Evolutionary conservation across 768 basidiomycete genomes (phyloP).

Genomic region (Tulasnella sp.): DNA sequence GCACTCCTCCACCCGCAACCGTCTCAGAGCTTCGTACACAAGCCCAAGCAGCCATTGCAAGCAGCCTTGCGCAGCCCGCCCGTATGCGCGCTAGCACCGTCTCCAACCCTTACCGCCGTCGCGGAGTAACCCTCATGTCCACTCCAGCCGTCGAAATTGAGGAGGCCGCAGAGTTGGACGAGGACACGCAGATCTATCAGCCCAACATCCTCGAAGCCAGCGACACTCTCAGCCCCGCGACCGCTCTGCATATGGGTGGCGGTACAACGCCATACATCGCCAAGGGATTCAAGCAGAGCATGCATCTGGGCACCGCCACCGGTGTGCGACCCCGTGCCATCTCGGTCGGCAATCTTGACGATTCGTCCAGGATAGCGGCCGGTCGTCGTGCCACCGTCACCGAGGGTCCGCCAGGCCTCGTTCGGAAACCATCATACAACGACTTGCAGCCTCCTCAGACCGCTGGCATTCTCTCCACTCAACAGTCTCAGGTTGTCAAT

Average conservation of each 20-base stretch:
- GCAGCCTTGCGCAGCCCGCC: conserved; percentile 71
- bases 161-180: conserved; percentile 60
- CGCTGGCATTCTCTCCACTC: conserved; percentile 18
- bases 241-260: conserved; percentile 49
- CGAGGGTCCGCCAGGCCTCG: conserved; percentile 22
- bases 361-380: conserved; percentile 43
- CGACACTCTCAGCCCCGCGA: conserved; percentile 52
- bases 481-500: background rate
- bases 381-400: conserved; percentile 28
- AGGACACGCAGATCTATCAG: conserved; percentile 38
- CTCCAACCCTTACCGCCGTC: conserved; percentile 85
- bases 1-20: conserved; percentile 79
- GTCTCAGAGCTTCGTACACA: conserved; percentile 85
- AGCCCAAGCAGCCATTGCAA: conserved; percentile 84
- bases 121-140: conserved; percentile 52
- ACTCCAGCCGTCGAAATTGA: conserved; percentile 50
- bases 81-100: conserved; percentile 87
- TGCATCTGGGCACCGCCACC: conserved; percentile 52
- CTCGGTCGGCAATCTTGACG: conserved; percentile 83
- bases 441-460: conserved; percentile 25
- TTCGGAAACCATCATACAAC: conserved; percentile 29
- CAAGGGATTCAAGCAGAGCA: conserved; percentile 69
- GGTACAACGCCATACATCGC: conserved; percentile 50
- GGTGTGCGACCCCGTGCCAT: conserved; percentile 70
- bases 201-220: conserved; percentile 59